Evolutionary conservation across 1,139 yeast genomes (phyloP), one percentile per base, ranked within the genome.

Genomic region (Sugiyamaella pinicola): DNA sequence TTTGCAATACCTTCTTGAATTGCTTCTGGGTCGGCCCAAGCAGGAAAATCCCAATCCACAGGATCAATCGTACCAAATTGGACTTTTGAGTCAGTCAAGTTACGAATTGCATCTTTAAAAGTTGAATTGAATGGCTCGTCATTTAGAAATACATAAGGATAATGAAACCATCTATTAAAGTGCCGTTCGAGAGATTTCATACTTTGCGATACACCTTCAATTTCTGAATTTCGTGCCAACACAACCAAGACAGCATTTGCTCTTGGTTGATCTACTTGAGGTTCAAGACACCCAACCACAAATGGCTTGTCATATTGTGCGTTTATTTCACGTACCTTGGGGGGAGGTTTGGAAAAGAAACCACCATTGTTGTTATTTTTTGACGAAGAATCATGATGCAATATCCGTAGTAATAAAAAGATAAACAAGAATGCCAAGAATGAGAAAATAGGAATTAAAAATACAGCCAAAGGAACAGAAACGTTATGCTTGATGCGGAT

Each of bases 101-200:
- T 65, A 12, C 61, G 49, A 1, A 87, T 82, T 0, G 74, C 71
- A 0, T 61, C 60, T 61, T 80, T 81, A 68, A 91, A 90, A 28
- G 82, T 80, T 1, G 79, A 79, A 12, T 77, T 75, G 63, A 90
- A 90, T 15, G 82, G 83, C 56, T 81, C 87, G 66, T 91, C 88
- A 66, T 90, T 91, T 38, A 91, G 69, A 61, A 91, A 87, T 1
- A 87, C 84, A 83, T 95, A 91, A 0, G 96, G 96, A 67, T 91
- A 91, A 60, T 85, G 79, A 68, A 77, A 91, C 93, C 96, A 88
- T 59, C 89, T 88, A 67, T 91, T 91, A 71, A 89, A 91, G 64
- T 87, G 95, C 26, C 88, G 75, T 66, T 91, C 97, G 47, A 91
- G 68, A 2, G 90, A 82, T 17, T 75, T 71, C 77, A 90, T 82